Conservation (phyloP, 1,284 basidiomycete species). For the Melampsora larici-populina region DNA sequence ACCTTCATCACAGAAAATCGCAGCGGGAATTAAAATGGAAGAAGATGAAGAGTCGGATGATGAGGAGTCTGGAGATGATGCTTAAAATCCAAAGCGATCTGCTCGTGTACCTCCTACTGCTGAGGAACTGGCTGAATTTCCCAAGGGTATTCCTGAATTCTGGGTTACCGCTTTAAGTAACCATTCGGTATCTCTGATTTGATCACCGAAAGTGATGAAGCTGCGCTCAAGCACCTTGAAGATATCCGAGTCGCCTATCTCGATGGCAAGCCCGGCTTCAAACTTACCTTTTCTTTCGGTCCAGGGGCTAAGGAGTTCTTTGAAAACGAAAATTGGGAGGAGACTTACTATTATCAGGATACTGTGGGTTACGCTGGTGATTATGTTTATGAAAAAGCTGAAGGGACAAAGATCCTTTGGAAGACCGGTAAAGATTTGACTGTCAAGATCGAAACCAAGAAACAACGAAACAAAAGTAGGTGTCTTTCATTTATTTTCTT, state of each 20-base stretch:
- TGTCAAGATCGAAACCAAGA: constrained; percentile 40
- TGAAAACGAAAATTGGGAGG: constrained; percentile 32
- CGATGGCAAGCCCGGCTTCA: constrained; percentile 41
- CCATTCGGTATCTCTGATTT: constrained; percentile 42
- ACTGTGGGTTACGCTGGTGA: constrained; percentile 41
- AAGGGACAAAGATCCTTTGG: constrained; percentile 41
- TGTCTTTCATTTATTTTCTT: not conserved
- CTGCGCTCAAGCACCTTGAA: constrained; percentile 38
- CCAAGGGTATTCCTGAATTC: constrained; percentile 40
- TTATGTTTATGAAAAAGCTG: constrained; percentile 43
- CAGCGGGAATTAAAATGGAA: constrained; percentile 32
- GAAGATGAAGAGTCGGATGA: constrained; percentile 38
- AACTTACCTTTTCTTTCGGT: constrained; percentile 39
- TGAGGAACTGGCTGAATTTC: constrained; percentile 32
- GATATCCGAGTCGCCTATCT: constrained; percentile 42
- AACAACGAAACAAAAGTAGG: constrained; percentile 38
- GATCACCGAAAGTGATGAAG: constrained; percentile 41
- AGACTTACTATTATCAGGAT: constrained; percentile 44
- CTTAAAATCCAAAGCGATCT: not conserved
- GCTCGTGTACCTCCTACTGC: constrained; percentile 31
- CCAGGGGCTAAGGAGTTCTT: constrained; percentile 41
- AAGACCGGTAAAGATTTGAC: constrained; percentile 43
- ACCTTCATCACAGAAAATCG: constrained; percentile 32
- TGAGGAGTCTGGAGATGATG: constrained; percentile 14
- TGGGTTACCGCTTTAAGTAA: constrained; percentile 40